A percentile compares a stretch with the other conserved stretches of the same genome.
These are phyloP conservation scores for Phytopythium litorale DNA, from an alignment of 352 stramenopile genomes.

Conservation along the genomic window DNA sequence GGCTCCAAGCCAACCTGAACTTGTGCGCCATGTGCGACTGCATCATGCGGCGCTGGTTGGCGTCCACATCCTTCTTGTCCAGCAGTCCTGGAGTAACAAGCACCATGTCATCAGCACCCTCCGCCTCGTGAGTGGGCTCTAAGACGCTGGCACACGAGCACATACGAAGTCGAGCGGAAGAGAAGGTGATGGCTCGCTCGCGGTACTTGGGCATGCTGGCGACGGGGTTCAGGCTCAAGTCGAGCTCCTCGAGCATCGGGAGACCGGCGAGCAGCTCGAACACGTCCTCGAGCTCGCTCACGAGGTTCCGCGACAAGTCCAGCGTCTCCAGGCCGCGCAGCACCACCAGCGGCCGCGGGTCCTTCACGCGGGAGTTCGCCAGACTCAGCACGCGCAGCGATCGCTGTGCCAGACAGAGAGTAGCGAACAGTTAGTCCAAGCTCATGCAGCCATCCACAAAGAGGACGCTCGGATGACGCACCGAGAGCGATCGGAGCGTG, in stretches of 20 bases:
- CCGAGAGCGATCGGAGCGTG: conserved; percentile 35
- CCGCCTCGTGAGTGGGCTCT: not conserved
- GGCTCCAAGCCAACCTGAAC: conserved; percentile 29
- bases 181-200: conserved; percentile 75
- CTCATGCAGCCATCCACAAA: not conserved
- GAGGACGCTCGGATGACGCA: conserved; percentile 10
- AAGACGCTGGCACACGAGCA: not conserved
- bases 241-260: conserved; percentile 43
- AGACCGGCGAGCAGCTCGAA: conserved; percentile 52
- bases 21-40: conserved; percentile 77
- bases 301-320: conserved; percentile 60
- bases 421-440: not conserved
- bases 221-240: conserved; percentile 59
- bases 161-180: conserved; percentile 44
- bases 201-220: conserved; percentile 52
- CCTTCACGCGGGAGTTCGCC: conserved; percentile 44
- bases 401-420: conserved; percentile 16
- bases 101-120: not conserved
- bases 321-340: conserved; percentile 51
- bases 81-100: conserved; percentile 29
- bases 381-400: conserved; percentile 63
- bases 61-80: conserved; percentile 71
- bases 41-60: conserved; percentile 76
- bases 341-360: conserved; percentile 18
- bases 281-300: conserved; percentile 63